Evolutionary conservation across 2,329 filamentous ascomycete species (phyloP).

Genomic region (Phoma herbarum): DNA sequence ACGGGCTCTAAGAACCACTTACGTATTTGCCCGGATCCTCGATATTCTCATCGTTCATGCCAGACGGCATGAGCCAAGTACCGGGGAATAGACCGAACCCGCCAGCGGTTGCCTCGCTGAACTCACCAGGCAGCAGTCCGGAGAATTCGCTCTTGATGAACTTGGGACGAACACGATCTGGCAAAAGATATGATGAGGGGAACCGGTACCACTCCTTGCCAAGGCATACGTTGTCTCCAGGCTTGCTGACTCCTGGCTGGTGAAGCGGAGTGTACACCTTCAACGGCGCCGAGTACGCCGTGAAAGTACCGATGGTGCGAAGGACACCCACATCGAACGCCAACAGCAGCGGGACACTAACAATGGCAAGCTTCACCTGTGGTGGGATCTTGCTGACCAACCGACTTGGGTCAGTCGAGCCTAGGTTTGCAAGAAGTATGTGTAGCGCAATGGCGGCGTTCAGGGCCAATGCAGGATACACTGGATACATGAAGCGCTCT

Average conservation of each 20-base stretch:
- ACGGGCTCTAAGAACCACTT: constrained; percentile 39
- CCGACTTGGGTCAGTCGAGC: constrained; percentile 72
- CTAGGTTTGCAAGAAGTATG: constrained; percentile 77
- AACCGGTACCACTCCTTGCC: constrained; percentile 99
- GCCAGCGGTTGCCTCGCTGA: constrained; percentile 71
- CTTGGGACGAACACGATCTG: constrained; percentile 81
- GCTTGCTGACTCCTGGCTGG: constrained; percentile 61
- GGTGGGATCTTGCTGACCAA: constrained; percentile 76
- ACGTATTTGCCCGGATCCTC: constrained; percentile 90
- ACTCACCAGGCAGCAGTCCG: constrained; percentile 89
- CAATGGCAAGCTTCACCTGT: constrained; percentile 72
- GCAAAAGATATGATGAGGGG: constrained; percentile 90
- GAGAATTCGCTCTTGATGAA: constrained; percentile 91
- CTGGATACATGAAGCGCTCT: constrained; percentile 98
- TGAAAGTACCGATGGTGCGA: constrained; percentile 78
- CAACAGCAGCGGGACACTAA: constrained; percentile 68
- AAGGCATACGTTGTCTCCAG: constrained; percentile 80
- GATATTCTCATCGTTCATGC: constrained; percentile 91
- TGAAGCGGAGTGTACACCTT: constrained; percentile 74
- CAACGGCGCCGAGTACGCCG: constrained; percentile 83
- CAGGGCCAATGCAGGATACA: constrained; percentile 87
- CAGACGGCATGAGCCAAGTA: constrained; percentile 81
- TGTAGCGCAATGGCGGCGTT: constrained; percentile 89
- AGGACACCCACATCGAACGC: constrained; percentile 73
- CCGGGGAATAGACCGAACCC: constrained; percentile 80